Base-by-base conservation (phyloP, 2,329 filamentous ascomycete species). In the Pestalotiopsis sp. region DNA sequence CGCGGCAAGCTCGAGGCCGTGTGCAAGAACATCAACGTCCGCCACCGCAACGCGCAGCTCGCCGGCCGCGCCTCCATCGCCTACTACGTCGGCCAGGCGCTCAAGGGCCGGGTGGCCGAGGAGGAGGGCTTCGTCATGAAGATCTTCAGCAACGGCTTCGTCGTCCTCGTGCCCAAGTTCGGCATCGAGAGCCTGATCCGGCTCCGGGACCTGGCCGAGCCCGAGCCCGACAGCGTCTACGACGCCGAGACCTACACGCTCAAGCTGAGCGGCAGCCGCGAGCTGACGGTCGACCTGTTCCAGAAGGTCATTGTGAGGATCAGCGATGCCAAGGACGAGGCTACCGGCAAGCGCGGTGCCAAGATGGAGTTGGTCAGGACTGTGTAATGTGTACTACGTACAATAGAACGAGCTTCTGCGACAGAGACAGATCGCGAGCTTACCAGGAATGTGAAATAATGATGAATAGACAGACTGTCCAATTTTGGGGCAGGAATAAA, bases 11-110 rank as follows among this genome's bases (percentile, higher is more conserved):
- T 99, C 68, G 95, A 98, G 81, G 93, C 91, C 68, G 93, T 99
- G 27, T 98, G 96, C 87, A 95, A 94, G 81, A 99, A 99, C 83
- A 98, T 99, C 87, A 99, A 99, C 80, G 91, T 96, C 68, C 91
- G 96, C 7, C 96, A 99, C 81, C 93, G 96, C 77, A 99, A 99
- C 80, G 96, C 96, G 39, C 96, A 99, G 82, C 92, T 97, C 82
- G 96, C 96, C 2, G 95, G 95, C 45, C 91, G 96, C 69, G 95
- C 96, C 31, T 96, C 92, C 74, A 95, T 99, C 71, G 95, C 97
- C 75, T 99, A 98, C 83, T 99, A 98, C 79, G 96, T 99, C 63
- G 96, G 96, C 0, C 96, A 99, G 82, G 94, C 95, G 13, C 90
- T 99, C 68, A 96, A 96, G 83, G 94, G 88, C 71, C 84, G 85